Percentiles rank a stretch among this genome's conserved stretches.
phyloP scores from a whole-genome alignment of 805 yeast genomes.

The Candida chilensis region DNA sequence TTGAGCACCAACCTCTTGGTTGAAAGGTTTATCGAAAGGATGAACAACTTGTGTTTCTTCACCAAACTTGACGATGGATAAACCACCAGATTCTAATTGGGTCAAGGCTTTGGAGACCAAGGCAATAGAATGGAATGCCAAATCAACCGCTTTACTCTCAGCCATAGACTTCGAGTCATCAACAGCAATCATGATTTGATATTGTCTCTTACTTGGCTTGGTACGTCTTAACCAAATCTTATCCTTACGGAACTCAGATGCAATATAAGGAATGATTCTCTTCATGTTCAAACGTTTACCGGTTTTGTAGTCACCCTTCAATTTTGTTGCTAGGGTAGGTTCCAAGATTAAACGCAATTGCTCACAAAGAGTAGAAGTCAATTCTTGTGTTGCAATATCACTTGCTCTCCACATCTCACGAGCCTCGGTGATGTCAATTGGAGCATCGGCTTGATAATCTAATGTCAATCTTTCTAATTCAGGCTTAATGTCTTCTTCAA shows the following conservation, averaged over 20 bases:
- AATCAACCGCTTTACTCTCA: conserved; percentile 80
- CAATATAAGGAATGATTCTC: conserved; percentile 94
- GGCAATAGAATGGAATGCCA: conserved; percentile 93
- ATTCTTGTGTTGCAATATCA: conserved; percentile 78
- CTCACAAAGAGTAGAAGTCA: conserved; percentile 83
- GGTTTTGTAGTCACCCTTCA: conserved; percentile 92
- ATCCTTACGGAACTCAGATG: conserved; percentile 94
- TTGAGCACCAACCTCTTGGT: conserved; percentile 72
- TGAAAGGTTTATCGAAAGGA: conserved; percentile 81
- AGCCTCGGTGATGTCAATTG: conserved; percentile 54
- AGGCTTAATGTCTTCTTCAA: conserved; percentile 15
- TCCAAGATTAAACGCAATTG: conserved; percentile 88
- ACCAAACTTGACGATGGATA: conserved; percentile 88
- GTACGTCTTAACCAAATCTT: conserved; percentile 97
- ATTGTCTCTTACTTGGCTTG: conserved; percentile 94
- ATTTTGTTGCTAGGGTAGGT: conserved; percentile 93
- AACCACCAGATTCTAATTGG: conserved; percentile 89
- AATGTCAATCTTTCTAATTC: conserved; percentile 13
- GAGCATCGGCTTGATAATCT: conserved; percentile 15
- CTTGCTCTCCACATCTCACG: conserved; percentile 74
- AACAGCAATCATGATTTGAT: conserved; percentile 94
- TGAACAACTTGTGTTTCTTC: conserved; percentile 77
- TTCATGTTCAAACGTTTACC: conserved; percentile 97
- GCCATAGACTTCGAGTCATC: conserved; percentile 98
- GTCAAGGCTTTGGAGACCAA: conserved; percentile 90